Evolutionary conservation across 2,329 filamentous ascomycete genomes (phyloP).

Genomic region (Coniochaeta hoffmannii): DNA sequence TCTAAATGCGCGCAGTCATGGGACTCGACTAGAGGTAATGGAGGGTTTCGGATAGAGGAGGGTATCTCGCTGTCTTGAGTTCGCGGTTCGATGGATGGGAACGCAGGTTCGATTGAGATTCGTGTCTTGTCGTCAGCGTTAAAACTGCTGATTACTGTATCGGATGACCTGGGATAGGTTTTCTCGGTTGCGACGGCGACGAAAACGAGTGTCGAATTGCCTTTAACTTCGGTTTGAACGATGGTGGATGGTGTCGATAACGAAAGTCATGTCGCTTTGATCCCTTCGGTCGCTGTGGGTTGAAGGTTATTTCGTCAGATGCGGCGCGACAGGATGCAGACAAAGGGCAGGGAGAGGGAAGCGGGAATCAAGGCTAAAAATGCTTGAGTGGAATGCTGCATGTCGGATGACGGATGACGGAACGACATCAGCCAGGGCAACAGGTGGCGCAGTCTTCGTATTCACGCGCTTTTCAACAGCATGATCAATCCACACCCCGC

Average conservation of each 20-base stretch:
- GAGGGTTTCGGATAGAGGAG: too few species aligned
- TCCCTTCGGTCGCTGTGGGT: neutral
- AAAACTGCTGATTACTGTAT: neutral
- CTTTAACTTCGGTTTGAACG: neutral
- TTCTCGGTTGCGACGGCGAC: neutral
- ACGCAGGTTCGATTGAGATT: too few species aligned
- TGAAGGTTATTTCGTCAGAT: too few species aligned
- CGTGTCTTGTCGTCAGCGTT: neutral
- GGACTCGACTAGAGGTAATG: neutral
- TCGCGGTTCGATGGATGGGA: too few species aligned
- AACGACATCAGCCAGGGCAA: neutral
- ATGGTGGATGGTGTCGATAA: neutral
- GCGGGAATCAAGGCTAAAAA: neutral
- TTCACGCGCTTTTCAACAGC: neutral
- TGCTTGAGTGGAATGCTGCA: neutral
- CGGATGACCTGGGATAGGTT: neutral
- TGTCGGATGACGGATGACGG: neutral
- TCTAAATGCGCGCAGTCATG: neutral
- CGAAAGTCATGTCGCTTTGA: neutral
- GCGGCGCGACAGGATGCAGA: neutral
- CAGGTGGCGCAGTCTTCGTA: neutral
- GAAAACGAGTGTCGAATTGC: neutral
- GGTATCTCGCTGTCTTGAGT: neutral
- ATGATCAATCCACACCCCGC: neutral
- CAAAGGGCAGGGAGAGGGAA: neutral